Base-by-base conservation (phyloP, 805 yeast species). In the Schizosaccharomyces octosporus region DNA sequence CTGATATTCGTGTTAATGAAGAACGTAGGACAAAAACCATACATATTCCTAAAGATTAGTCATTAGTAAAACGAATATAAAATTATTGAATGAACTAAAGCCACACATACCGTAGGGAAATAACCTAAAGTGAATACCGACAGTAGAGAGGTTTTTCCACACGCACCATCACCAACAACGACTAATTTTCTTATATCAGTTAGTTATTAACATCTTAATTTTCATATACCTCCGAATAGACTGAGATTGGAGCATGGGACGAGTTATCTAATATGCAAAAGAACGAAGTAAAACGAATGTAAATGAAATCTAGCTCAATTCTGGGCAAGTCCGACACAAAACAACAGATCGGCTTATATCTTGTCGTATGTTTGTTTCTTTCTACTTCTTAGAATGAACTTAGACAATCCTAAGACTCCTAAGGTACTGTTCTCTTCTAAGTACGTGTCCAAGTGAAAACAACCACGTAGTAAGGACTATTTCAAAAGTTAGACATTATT, bases 121-220 rank as follows among this genome's bases (percentile, higher is more conserved):
- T 87, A 94, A 0, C 96, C 97, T 42, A 88, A 71, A 0, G 97
- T 87, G 73, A 89, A 89, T 24, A 88, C 96, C 67, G 87, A 85
- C n/a, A 88, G 74, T 66, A 87, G 70, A 66, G 89, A 84, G 0
- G 95, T 87, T 70, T 87, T 87, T n/a, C 95, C 95, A 69, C 93
- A 83, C 19, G 87, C 89, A 66, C 90, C 88, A 70, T 87, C 95
- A 6, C 95, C 95, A 9, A 87, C 93, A 32, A 84, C 84, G 13
- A 87, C 94, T 5, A 85, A 72, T 45, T 59, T 59, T 29, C 61
- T 57, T 9, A 36, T 5, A 29, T 29, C 31, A 9, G 27, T 21
- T 24, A 51, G 11, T 51, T 13, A 6, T 24, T 29, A 6, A 24
- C 19, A 2, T n/a, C 4, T n/a, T 51, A 2, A 9, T 11, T 6